phyloP scores from a whole-genome alignment of 2,329 filamentous ascomycete species.

The Ceratocystis alfenasii region DNA sequence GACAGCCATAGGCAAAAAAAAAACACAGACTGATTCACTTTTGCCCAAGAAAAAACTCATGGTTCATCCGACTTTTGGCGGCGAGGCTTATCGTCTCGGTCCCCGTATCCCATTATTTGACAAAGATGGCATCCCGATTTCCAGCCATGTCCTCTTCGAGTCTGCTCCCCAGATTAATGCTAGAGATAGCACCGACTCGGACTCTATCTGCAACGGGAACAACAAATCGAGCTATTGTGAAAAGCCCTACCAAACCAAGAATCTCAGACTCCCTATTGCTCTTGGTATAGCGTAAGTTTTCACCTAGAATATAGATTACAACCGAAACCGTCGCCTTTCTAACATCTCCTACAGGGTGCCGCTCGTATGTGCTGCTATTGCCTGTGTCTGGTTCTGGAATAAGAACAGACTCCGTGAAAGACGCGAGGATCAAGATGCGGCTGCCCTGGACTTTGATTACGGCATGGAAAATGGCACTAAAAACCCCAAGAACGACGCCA shows the following conservation, averaged over 20 bases:
- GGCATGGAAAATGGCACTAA: slow-evolving; percentile 52
- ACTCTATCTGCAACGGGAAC: slow-evolving; percentile 15
- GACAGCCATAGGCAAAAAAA: background rate
- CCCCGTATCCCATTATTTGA: slow-evolving; percentile 12
- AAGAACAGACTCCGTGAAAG: slow-evolving; percentile 59
- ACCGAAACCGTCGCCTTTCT: background rate
- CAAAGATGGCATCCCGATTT: background rate
- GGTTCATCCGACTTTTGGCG: slow-evolving; percentile 7
- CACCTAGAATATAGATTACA: background rate
- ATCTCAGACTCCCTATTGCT: slow-evolving; percentile 54
- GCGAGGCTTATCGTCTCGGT: slow-evolving; percentile 16
- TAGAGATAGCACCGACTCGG: slow-evolving; percentile 4
- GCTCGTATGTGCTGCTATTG: slow-evolving; percentile 50
- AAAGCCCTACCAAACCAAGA: slow-evolving; percentile 43
- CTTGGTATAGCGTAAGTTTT: slow-evolving; percentile 57
- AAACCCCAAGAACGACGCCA: slow-evolving; percentile 28
- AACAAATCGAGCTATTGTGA: slow-evolving; percentile 37
- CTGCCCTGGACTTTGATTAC: slow-evolving; percentile 86
- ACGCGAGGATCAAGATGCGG: slow-evolving; percentile 71
- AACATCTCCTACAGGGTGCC: slow-evolving; percentile 51
- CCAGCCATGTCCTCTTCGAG: slow-evolving; percentile 16
- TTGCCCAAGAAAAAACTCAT: background rate
- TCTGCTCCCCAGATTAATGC: slow-evolving; percentile 1
- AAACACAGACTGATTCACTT: background rate
- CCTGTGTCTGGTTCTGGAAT: slow-evolving; percentile 67